Conservation (phyloP, 1,284 basidiomycete species). For the Pascua sp. region DNA sequence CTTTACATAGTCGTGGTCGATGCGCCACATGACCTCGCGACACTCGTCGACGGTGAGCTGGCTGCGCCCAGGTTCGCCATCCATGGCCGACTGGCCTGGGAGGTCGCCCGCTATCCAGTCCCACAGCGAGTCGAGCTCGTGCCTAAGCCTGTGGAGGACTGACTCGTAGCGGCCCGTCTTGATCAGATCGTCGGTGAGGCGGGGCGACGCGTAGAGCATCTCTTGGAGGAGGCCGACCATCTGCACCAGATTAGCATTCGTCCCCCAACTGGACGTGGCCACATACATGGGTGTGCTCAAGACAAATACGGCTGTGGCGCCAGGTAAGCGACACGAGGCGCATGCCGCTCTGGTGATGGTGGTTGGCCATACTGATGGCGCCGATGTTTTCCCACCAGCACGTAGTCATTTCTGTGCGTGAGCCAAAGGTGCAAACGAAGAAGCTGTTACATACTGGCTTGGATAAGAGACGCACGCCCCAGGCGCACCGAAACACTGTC, state of each 20-base stretch:
- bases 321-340: neutral
- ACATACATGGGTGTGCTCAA: slow-evolving; percentile 7
- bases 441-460: slow-evolving; percentile 9
- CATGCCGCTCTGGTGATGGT: neutral
- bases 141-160: slow-evolving; percentile 21
- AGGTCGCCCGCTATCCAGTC: slow-evolving; percentile 8
- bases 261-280: neutral
- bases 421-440: neutral
- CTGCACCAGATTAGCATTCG: neutral
- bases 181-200: slow-evolving; percentile 21
- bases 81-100: slow-evolving; percentile 12
- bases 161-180: slow-evolving; percentile 20
- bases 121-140: slow-evolving; percentile 19
- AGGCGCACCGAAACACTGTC: slow-evolving; percentile 21
- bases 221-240: slow-evolving; percentile 8
- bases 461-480: slow-evolving; percentile 18
- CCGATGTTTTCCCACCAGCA: slow-evolving; percentile 19
- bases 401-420: slow-evolving; percentile 19
- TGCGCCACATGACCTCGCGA: slow-evolving; percentile 17
- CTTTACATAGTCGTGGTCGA: slow-evolving; percentile 25
- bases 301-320: neutral
- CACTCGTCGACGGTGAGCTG: slow-evolving; percentile 7
- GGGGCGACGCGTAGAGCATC: slow-evolving; percentile 15
- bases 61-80: neutral
- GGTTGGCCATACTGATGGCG: neutral